Evolutionary conservation across 1,139 yeast species (phyloP).

Genomic region (Hyphopichia wangnamkhiaoensis): DNA sequence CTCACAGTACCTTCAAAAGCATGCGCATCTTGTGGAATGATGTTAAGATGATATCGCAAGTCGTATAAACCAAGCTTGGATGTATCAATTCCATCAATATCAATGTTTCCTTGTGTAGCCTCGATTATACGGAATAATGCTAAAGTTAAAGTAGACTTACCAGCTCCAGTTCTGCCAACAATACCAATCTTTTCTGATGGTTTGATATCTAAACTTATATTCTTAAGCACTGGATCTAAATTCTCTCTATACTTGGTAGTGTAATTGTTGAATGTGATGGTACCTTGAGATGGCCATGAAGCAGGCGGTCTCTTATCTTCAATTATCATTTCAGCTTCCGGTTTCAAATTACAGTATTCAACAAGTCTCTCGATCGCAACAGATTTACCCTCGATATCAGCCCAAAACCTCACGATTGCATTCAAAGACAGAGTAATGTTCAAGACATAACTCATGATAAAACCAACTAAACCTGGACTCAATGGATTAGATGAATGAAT

Average conservation of each 20-base stretch:
- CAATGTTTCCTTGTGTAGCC: constrained; percentile 32
- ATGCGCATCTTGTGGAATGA: constrained; percentile 43
- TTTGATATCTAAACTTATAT: constrained; percentile 26
- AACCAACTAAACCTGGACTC: constrained; percentile 37
- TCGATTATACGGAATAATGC: constrained; percentile 42
- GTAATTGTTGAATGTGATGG: constrained; percentile 29
- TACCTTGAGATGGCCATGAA: constrained; percentile 35
- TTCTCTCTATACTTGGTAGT: constrained; percentile 37
- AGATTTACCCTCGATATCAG: constrained; percentile 35
- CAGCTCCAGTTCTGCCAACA: constrained; percentile 47
- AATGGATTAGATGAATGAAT: constrained; percentile 21
- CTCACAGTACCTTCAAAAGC: constrained; percentile 37
- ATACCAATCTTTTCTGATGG: constrained; percentile 40
- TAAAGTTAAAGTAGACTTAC: constrained; percentile 39
- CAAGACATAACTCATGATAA: constrained; percentile 38
- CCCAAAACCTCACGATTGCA: constrained; percentile 35
- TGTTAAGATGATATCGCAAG: constrained; percentile 33
- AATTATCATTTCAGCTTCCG: constrained; percentile 34
- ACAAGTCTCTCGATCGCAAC: constrained; percentile 37
- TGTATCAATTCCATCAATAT: constrained; percentile 33
- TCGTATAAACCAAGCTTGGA: constrained; percentile 34
- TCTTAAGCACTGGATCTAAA: constrained; percentile 36
- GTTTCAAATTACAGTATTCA: constrained; percentile 34
- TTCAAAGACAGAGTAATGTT: constrained; percentile 32
- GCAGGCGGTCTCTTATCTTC: constrained; percentile 26